Evolutionary conservation across 192 early-diverging fungal species (phyloP).

Genomic region (Linnemannia schmuckeri): DNA sequence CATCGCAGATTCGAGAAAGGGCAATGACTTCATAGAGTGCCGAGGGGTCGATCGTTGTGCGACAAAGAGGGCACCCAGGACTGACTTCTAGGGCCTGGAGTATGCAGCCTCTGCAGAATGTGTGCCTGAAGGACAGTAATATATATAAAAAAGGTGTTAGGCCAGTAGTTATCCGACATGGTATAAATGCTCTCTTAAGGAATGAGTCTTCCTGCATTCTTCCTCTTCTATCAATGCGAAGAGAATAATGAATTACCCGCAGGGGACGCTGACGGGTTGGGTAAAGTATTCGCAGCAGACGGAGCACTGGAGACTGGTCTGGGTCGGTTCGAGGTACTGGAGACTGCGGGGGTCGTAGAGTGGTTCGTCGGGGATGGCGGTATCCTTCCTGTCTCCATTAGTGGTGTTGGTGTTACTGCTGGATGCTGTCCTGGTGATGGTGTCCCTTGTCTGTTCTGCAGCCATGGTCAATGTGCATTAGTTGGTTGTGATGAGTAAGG

Average conservation of each 20-base stretch:
- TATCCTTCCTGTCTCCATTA: not conserved
- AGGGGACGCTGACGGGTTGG: constrained; percentile 52
- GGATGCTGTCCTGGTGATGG: not conserved
- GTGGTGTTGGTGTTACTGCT: not conserved
- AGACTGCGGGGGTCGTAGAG: constrained; percentile 45
- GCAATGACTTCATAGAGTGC: constrained; percentile 69
- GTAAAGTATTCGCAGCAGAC: constrained; percentile 58
- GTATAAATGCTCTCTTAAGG: not conserved
- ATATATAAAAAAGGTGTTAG: not conserved
- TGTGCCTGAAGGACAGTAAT: constrained; percentile 62
- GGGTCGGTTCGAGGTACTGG: constrained; percentile 50
- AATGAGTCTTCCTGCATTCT: not conserved
- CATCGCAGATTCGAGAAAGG: constrained; percentile 75
- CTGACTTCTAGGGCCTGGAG: constrained; percentile 62
- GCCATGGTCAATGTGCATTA: constrained; percentile 10
- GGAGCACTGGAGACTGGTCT: constrained; percentile 54
- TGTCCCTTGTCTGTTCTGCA: constrained; percentile 4
- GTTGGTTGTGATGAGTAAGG: not conserved
- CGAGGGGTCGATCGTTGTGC: constrained; percentile 55
- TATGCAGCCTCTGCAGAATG: constrained; percentile 76
- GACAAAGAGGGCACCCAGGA: constrained; percentile 71
- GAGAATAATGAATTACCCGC: constrained; percentile 27
- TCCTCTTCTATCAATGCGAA: not conserved
- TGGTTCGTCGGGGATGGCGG: constrained; percentile 9
- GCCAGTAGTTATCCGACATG: not conserved